A percentile compares a stretch with the other conserved stretches of the same genome.
These are phyloP conservation scores for Fraxinus dipetala DNA, from an alignment of 305 asterid species.

Conservation along the genomic window DNA sequence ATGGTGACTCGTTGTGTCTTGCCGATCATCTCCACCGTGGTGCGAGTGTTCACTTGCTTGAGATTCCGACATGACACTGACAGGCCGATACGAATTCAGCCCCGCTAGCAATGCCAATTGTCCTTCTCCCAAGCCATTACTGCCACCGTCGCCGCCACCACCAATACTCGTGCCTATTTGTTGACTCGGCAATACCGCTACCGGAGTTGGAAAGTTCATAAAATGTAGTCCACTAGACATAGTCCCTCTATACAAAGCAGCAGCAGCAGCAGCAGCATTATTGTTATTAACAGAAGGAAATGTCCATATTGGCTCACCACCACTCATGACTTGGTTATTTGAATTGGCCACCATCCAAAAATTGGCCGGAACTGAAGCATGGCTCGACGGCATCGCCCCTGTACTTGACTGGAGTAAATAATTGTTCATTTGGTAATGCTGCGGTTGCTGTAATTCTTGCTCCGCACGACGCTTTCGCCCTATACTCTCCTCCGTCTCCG, in stretches of 20 bases:
- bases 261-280: slow-evolving; percentile 33
- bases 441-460: slow-evolving; percentile 48
- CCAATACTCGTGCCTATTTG: slow-evolving; percentile 26
- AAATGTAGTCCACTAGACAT: slow-evolving; percentile 55
- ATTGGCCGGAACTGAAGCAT: slow-evolving; percentile 74
- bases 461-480: slow-evolving; percentile 58
- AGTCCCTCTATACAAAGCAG: slow-evolving; percentile 68
- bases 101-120: slow-evolving; percentile 41
- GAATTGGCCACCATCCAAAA: slow-evolving; percentile 92
- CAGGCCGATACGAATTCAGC: slow-evolving; percentile 44
- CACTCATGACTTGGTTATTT: slow-evolving; percentile 56
- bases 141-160: slow-evolving; percentile 28
- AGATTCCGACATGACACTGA: slow-evolving; percentile 50
- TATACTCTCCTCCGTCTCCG: slow-evolving; percentile 44
- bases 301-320: slow-evolving; percentile 63
- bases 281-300: slow-evolving; percentile 40
- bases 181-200: slow-evolving; percentile 42
- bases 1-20: slow-evolving; percentile 59
- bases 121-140: slow-evolving; percentile 37
- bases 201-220: slow-evolving; percentile 46
- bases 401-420: slow-evolving; percentile 68
- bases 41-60: slow-evolving; percentile 73
- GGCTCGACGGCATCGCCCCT: slow-evolving; percentile 66
- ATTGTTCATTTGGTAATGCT: slow-evolving; percentile 64
- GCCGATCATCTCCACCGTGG: slow-evolving; percentile 54